Evolutionary conservation across 2,329 filamentous ascomycete species (phyloP), one percentile per base, ranked within the genome.

Genomic region (Ceratocystis cacaofunesta): DNA sequence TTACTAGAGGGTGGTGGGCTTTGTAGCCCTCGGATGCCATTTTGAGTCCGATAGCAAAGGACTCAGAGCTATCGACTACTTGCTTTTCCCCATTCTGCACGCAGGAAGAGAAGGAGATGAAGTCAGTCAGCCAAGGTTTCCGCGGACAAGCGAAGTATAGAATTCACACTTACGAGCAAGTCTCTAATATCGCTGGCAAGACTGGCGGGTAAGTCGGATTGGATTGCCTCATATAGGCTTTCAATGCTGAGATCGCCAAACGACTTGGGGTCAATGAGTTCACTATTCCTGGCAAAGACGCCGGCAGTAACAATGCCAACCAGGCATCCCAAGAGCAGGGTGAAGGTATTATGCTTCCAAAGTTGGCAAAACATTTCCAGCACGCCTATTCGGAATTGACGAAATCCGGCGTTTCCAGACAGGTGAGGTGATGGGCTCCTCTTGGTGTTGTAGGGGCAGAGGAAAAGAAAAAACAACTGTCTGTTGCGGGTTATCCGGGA

Each of bases 1-100:
- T 97, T 69, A 99, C 89, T 68, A 99, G 86, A 0, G 94, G 90
- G 71, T 96, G 91, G 67, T 89, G 82, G 17, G 89, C 92, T 61
- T 82, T 75, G 19, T 97, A 80, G 1, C 95, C 95, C 73, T 96
- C 88, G 3, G 85, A 78, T 48, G 85, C 85, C 22, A 92, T 87
- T 71, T 95, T 89, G 36, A 94, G 77, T 4, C 94, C 95, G 60
- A 97, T 89, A 0, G 91, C 85, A 72, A 99, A 99, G 5, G 92
- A 89, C 77, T 99, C 94, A 76, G 96, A 96, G 71, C 88, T 88
- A 69, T 95, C 87, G 55, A 90, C 84, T 55, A 80, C 76, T 70
- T 95, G 90, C 69, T 90, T 87, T 76, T 97, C 92, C 71, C 88
- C 86, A 78, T 90, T 89, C 87, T 88, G 70, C 36, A 15, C 36